These are phyloP conservation scores for Musa itinerans DNA, from an alignment of 176 grass and related monocot genomes.

Conservation along the genomic window DNA sequence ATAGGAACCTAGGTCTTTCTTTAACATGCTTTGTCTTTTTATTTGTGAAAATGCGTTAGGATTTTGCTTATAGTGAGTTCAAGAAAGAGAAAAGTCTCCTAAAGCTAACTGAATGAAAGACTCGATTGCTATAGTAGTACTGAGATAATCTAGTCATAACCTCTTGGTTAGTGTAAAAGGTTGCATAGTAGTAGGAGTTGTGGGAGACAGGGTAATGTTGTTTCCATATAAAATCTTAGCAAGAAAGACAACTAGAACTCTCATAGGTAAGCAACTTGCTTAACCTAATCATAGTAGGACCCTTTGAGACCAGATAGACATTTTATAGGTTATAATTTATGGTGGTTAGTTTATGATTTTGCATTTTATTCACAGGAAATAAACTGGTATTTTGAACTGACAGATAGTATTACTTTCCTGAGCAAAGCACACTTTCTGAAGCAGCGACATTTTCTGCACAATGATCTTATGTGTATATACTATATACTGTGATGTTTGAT, in stretches of 20 bases:
- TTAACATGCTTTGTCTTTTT: neutral
- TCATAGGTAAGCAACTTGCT: neutral
- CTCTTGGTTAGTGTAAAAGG: neutral
- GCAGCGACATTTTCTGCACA: neutral
- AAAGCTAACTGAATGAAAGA: neutral
- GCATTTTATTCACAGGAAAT: neutral
- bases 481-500: conserved; percentile 15
- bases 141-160: neutral
- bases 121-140: neutral
- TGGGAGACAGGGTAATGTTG: neutral
- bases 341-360: neutral
- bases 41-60: neutral
- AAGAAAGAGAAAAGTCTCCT: neutral
- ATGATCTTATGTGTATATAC: neutral
- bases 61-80: too few species aligned
- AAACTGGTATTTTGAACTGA: neutral
- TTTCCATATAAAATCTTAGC: neutral
- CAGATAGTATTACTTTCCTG: neutral
- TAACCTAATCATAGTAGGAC: too few species aligned
- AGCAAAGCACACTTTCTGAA: neutral
- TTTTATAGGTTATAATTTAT: neutral
- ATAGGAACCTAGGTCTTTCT: neutral
- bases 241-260: neutral
- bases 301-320: too few species aligned
- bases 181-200: neutral